phyloP scores from a whole-genome alignment of 1,284 basidiomycete species.

The Quambalaria eucalypti region DNA sequence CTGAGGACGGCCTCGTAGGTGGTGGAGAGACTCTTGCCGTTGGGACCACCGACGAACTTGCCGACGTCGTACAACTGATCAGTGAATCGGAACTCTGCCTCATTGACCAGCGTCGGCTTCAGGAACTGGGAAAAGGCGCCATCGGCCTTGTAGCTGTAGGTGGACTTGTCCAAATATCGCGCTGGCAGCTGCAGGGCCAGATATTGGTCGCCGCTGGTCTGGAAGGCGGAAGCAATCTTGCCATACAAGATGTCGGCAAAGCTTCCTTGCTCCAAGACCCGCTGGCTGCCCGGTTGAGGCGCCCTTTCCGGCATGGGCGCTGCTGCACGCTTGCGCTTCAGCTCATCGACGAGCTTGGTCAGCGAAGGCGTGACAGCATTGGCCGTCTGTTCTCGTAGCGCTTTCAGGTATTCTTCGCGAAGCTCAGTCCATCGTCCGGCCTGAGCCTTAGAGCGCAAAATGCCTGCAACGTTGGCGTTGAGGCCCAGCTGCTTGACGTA shows the following conservation, averaged over 20 bases:
- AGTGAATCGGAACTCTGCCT: conserved; percentile 1
- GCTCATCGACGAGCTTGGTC: background rate
- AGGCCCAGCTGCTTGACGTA: background rate
- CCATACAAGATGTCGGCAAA: background rate
- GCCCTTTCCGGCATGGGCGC: background rate
- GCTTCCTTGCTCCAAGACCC: background rate
- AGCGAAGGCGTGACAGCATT: background rate
- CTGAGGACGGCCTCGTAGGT: conserved; percentile 1
- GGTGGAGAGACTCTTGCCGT: background rate
- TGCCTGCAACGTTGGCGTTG: background rate
- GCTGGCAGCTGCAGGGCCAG: background rate
- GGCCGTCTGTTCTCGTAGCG: background rate
- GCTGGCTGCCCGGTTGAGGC: too few species aligned
- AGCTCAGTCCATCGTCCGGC: background rate
- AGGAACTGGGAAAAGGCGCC: background rate
- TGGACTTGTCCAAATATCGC: background rate
- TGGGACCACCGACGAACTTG: background rate
- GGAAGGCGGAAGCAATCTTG: background rate
- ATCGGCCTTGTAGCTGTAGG: background rate
- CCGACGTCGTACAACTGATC: background rate
- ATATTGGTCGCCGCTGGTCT: background rate
- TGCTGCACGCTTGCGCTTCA: too few species aligned
- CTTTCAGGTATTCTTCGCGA: background rate
- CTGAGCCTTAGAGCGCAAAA: too few species aligned
- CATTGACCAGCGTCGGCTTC: background rate